These are phyloP conservation scores for Citrullus amarus DNA, from an alignment of 306 rosid genomes.

Conservation along the genomic window DNA sequence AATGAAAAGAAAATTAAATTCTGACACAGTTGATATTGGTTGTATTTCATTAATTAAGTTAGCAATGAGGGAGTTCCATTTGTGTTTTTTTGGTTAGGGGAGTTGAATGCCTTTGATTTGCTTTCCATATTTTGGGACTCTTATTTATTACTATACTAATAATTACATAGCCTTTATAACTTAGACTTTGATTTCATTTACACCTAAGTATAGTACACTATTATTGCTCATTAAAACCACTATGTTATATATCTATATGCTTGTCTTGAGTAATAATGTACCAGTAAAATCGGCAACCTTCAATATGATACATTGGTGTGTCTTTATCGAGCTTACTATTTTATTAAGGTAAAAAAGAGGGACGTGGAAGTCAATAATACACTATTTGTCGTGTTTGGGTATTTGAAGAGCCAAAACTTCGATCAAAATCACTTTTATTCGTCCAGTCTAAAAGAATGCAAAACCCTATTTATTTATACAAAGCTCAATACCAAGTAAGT, in stretches of 20 bases:
- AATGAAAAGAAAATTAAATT: background rate
- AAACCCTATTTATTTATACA: no score
- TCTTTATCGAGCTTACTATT: no score
- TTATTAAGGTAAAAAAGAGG: no score
- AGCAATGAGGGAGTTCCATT: background rate
- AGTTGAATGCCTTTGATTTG: background rate
- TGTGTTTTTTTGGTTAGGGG: background rate
- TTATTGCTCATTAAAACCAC: background rate
- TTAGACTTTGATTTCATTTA: background rate
- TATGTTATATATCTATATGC: background rate
- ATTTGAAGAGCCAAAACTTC: no score
- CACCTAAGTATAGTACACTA: background rate
- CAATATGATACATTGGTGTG: no score
- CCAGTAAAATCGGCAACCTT: no score
- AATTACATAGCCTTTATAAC: background rate
- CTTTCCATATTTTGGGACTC: background rate
- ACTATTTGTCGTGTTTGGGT: no score
- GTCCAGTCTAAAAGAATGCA: no score
- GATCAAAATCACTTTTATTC: no score
- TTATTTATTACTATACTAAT: background rate
- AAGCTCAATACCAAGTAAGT: no score
- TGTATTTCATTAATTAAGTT: background rate
- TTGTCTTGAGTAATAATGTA: no score
- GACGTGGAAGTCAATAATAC: no score
- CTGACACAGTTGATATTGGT: background rate